Percentiles rank a stretch among this genome's conserved stretches.
Evolutionary conservation across 495 filamentous ascomycete genomes (phyloP).

Genomic region (Hypoxylon fuscum): DNA sequence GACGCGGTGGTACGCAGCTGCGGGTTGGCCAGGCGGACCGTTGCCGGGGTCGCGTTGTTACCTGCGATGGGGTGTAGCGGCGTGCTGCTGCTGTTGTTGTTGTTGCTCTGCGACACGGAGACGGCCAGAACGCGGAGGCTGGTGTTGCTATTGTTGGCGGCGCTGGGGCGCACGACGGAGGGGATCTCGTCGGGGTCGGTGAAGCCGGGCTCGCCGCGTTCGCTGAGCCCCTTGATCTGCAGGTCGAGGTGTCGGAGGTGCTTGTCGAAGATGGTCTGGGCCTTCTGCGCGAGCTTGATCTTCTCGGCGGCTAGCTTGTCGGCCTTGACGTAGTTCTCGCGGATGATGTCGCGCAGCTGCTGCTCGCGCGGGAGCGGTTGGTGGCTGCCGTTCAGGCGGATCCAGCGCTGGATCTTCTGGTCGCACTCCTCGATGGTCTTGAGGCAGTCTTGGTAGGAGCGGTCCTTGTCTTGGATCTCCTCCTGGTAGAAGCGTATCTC

Average conservation of each 20-base stretch:
- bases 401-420: constrained; percentile 85
- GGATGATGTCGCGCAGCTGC: constrained; percentile 71
- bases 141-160: constrained; percentile 53
- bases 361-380: constrained; percentile 88
- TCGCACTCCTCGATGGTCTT: constrained; percentile 80
- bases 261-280: constrained; percentile 81
- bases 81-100: too few relatives aligned
- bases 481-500: constrained; percentile 94
- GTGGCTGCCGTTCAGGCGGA: constrained; percentile 84
- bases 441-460: constrained; percentile 77
- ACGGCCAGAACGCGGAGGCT: constrained; percentile 38
- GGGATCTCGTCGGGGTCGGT: constrained; percentile 79
- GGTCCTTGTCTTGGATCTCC: constrained; percentile 92
- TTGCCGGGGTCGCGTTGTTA: background rate
- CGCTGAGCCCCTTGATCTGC: constrained; percentile 84
- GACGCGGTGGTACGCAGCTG: constrained; percentile 51
- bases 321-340: constrained; percentile 74
- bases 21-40: constrained; percentile 44
- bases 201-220: constrained; percentile 76
- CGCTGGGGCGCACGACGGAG: constrained; percentile 73
- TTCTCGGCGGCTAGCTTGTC: constrained; percentile 88
- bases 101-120: constrained; percentile 52
- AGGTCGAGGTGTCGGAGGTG: constrained; percentile 87
- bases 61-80: too few relatives aligned
- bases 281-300: constrained; percentile 79